A percentile compares a stretch with the other conserved stretches of the same genome.
These are phyloP conservation scores for Phialophora expanda DNA, from an alignment of 2,329 filamentous ascomycete species.

Conservation along the genomic window DNA sequence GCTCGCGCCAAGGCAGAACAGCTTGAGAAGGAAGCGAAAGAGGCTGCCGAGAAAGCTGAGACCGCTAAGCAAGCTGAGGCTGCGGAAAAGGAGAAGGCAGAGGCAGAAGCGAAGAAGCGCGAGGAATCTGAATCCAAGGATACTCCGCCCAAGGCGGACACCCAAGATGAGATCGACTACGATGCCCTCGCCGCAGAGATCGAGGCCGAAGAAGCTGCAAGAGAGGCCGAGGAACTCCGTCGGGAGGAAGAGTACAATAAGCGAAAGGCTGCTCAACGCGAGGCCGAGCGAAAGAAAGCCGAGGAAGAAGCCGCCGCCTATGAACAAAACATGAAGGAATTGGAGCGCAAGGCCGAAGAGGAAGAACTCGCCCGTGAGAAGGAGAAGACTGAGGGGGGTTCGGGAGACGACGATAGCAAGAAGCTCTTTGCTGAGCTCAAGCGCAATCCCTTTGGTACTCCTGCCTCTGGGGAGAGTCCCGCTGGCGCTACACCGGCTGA, in stretches of 20 bases:
- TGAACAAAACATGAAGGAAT: slow-evolving; percentile 55
- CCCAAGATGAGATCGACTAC: slow-evolving; percentile 52
- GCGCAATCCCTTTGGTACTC: slow-evolving; percentile 46
- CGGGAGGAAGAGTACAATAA: slow-evolving; percentile 61
- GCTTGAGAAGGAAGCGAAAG: slow-evolving; percentile 50
- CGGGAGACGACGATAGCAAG: slow-evolving; percentile 44
- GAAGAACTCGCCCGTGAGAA: slow-evolving; percentile 51
- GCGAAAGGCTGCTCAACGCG: slow-evolving; percentile 79
- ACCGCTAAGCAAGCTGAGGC: slow-evolving; percentile 51
- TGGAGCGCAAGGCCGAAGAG: slow-evolving; percentile 56
- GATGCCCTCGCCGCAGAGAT: slow-evolving; percentile 47
- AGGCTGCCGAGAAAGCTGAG: slow-evolving; percentile 46
- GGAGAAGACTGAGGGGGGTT: slow-evolving; percentile 45
- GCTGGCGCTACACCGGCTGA: slow-evolving; percentile 47
- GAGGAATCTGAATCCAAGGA: slow-evolving; percentile 14
- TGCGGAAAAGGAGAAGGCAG: slow-evolving; percentile 36
- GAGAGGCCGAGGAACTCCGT: slow-evolving; percentile 54
- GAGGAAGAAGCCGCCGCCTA: slow-evolving; percentile 53
- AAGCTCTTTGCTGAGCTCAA: slow-evolving; percentile 54
- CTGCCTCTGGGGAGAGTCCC: slow-evolving; percentile 42
- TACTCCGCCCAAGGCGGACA: slow-evolving; percentile 39
- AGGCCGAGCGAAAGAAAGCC: slow-evolving; percentile 53
- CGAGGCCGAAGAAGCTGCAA: slow-evolving; percentile 54
- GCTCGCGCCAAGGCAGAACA: slow-evolving; percentile 38
- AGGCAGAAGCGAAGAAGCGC: slow-evolving; percentile 36